These are phyloP conservation scores for Pleurozium schreberi DNA, from an alignment of 225 moss, liverwort and hornwort species.

Conservation along the genomic window DNA sequence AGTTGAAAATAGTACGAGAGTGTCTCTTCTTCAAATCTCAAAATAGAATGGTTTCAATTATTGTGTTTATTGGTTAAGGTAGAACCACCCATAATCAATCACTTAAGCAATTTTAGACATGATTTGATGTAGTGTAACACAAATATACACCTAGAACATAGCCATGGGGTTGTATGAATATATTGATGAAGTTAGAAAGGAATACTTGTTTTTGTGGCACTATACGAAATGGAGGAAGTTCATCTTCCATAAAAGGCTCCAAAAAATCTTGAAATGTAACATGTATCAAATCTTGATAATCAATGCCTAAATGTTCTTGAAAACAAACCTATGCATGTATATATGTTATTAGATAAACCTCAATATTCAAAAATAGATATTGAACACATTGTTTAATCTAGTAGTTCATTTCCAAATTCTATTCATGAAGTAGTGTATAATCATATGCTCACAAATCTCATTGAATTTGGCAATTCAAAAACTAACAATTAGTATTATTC, in stretches of 20 bases:
- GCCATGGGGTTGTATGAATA: fast-evolving
- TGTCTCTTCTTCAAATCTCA: too few relatives aligned
- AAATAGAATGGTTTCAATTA: too few relatives aligned
- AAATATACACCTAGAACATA: background rate
- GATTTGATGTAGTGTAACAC: too few relatives aligned
- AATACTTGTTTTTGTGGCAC: slow-evolving; percentile 33
- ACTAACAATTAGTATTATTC: background rate
- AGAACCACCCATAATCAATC: too few relatives aligned
- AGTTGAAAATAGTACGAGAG: too few relatives aligned
- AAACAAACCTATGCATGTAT: slow-evolving; percentile 13
- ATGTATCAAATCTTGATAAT: slow-evolving; percentile 44
- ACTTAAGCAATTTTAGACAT: too few relatives aligned
- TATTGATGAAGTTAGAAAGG: background rate
- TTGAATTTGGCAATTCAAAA: background rate
- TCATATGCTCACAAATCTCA: background rate
- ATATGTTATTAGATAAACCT: too few relatives aligned
- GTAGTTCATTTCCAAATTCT: background rate
- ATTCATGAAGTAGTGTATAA: background rate
- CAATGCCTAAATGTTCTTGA: slow-evolving; percentile 54
- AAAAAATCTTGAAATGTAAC: slow-evolving; percentile 56
- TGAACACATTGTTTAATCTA: background rate
- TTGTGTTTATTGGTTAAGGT: too few relatives aligned
- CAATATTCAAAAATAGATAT: background rate
- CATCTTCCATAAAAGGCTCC: slow-evolving; percentile 7
- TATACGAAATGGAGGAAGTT: slow-evolving; percentile 21